These are phyloP conservation scores for Ulmus americana DNA, from an alignment of 331 rosid genomes.

Conservation along the genomic window DNA sequence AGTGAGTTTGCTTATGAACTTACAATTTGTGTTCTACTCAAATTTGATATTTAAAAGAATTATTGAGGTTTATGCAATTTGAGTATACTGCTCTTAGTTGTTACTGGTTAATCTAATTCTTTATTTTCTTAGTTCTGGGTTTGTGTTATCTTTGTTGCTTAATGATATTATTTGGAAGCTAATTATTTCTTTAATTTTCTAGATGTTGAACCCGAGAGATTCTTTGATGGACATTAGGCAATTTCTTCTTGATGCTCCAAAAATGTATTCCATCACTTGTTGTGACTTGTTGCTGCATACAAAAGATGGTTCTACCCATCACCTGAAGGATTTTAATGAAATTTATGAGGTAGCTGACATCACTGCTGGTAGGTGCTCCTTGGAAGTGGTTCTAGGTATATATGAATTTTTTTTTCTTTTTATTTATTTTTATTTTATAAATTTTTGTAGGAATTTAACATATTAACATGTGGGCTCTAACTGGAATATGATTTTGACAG, in stretches of 20 bases:
- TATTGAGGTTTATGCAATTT: not conserved
- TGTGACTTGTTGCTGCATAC: conserved; percentile 80
- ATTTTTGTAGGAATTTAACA: not conserved
- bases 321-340: conserved; percentile 86
- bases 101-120: not conserved
- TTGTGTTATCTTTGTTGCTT: not conserved
- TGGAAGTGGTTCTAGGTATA: conserved; percentile 97
- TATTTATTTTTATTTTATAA: not conserved
- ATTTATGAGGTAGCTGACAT: conserved; percentile 97
- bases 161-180: not conserved
- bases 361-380: conserved; percentile 88
- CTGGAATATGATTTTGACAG: conserved; percentile 42
- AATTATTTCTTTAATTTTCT: conserved; percentile 24
- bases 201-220: conserved; percentile 92
- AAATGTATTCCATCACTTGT: conserved; percentile 90
- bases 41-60: not conserved
- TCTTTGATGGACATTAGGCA: conserved; percentile 95
- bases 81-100: not conserved
- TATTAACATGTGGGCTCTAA: conserved; percentile 25
- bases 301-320: conserved; percentile 74
- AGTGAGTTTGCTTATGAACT: conserved; percentile 8
- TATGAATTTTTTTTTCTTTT: conserved; percentile 10
- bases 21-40: conserved; percentile 12
- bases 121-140: not conserved
- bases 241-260: conserved; percentile 96